Evolutionary conservation across 768 basidiomycete genomes (phyloP).

Genomic region (Cystofilobasidium capitatum): DNA sequence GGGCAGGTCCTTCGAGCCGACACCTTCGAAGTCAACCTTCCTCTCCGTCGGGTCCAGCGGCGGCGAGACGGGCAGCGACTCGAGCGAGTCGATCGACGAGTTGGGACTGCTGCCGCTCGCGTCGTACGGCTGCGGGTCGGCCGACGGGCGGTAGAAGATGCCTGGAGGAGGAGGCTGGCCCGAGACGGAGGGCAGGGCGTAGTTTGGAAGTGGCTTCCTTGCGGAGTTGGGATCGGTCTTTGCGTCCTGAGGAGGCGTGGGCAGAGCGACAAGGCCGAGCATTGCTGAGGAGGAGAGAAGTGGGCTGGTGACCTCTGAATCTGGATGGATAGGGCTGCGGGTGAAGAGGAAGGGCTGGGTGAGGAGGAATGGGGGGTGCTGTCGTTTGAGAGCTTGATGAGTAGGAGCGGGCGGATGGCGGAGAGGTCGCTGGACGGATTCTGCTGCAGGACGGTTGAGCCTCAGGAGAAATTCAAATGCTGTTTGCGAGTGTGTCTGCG

Average conservation of each 20-base stretch:
- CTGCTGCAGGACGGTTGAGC: too few species aligned
- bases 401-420: too few species aligned
- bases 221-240: not conserved
- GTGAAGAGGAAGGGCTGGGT: too few species aligned
- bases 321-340: not conserved
- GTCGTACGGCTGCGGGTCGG: not conserved
- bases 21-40: not conserved
- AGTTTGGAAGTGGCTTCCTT: not conserved
- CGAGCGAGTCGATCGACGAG: not conserved
- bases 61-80: not conserved
- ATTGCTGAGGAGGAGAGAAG: not conserved
- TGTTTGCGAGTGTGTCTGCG: too few species aligned
- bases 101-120: not conserved
- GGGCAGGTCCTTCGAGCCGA: not conserved
- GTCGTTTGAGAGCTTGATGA: too few species aligned
- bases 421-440: too few species aligned
- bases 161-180: not conserved
- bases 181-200: not conserved
- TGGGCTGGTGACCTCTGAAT: too few species aligned
- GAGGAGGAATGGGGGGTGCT: too few species aligned
- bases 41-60: not conserved
- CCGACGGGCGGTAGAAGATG: not conserved
- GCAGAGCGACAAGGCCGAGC: not conserved
- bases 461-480: too few species aligned
- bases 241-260: not conserved